Conservation (phyloP, 371 early-diverging fungal genomes). For the Lichtheimia corymbifera region DNA sequence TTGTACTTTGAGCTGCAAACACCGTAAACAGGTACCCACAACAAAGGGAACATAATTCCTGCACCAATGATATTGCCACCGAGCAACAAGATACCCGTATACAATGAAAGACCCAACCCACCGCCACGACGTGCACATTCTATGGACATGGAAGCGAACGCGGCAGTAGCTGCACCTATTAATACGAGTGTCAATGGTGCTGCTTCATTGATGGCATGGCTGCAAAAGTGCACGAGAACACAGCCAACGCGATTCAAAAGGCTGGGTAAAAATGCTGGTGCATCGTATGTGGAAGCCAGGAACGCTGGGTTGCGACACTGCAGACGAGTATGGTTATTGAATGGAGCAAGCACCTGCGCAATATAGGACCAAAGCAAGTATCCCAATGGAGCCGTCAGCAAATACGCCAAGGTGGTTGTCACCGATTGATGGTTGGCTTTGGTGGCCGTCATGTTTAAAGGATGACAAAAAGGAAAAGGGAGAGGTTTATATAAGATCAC, state of each 20-base stretch:
- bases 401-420: too few species aligned
- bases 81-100: background rate
- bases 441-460: too few species aligned
- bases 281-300: background rate
- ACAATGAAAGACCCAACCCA: background rate
- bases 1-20: background rate
- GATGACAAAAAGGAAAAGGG: too few species aligned
- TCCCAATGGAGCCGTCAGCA: too few species aligned
- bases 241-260: conserved; percentile 7
- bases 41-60: background rate
- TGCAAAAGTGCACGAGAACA: conserved; percentile 7
- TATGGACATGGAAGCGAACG: background rate
- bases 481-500: too few species aligned
- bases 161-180: background rate
- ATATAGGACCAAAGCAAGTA: too few species aligned
- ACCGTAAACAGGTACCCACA: background rate
- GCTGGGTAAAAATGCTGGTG: background rate
- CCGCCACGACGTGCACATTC: conserved; percentile 1
- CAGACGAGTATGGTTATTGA: background rate
- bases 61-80: background rate
- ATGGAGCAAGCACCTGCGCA: background rate
- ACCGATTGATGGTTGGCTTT: too few species aligned
- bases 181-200: background rate
- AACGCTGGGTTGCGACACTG: background rate
- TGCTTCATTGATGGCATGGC: conserved; percentile 6